phyloP scores from a whole-genome alignment of 1,284 basidiomycete species.

The Pseudozyma sp. region DNA sequence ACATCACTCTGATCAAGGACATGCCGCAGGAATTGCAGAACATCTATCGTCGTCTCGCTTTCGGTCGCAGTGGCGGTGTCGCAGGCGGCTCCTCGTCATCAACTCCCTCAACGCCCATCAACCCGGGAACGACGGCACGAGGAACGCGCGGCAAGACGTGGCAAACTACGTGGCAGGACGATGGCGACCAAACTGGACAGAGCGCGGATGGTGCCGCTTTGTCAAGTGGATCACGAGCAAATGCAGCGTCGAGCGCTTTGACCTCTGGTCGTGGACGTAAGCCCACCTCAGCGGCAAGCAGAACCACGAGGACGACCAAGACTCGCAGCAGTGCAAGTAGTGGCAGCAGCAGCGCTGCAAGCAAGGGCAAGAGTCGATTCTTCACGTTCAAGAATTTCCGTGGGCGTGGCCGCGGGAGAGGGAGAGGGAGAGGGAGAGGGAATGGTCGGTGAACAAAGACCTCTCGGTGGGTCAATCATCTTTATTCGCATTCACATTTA shows the following conservation, averaged over 20 bases:
- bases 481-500: neutral
- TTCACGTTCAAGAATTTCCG: slow-evolving; percentile 12
- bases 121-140: slow-evolving; percentile 15
- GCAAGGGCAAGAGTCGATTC: slow-evolving; percentile 13
- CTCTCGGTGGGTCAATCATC: too few relatives aligned
- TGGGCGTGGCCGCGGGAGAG: slow-evolving; percentile 10
- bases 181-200: neutral
- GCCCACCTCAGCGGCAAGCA: slow-evolving; percentile 5
- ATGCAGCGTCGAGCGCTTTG: neutral
- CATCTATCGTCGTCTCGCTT: slow-evolving; percentile 36
- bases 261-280: slow-evolving; percentile 15
- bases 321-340: neutral
- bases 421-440: neutral
- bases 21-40: slow-evolving; percentile 35
- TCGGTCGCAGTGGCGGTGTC: slow-evolving; percentile 4
- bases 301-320: slow-evolving; percentile 7
- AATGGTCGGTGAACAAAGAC: slow-evolving; percentile 12
- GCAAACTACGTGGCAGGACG: slow-evolving; percentile 37
- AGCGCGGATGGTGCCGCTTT: neutral
- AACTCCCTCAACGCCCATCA: neutral
- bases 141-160: slow-evolving; percentile 41
- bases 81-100: neutral
- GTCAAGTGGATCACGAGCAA: slow-evolving; percentile 2
- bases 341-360: slow-evolving; percentile 5
- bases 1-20: slow-evolving; percentile 34